Conservation (phyloP, 345 rosid species). For the Mercurialis annua region DNA sequence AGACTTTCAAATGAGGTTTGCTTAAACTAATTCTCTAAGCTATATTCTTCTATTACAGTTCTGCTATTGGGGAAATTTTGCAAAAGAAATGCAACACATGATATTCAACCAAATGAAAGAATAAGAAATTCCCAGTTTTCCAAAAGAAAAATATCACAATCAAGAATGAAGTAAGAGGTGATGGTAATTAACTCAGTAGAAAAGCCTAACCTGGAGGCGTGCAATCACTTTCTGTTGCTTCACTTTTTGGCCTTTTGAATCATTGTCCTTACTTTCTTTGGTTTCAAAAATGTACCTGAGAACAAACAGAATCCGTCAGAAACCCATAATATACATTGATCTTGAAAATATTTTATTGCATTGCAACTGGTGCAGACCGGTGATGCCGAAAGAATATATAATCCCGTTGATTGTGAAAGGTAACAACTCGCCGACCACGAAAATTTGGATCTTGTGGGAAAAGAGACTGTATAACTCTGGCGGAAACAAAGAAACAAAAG, state of each 20-base stretch:
- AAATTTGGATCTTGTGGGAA: slow-evolving; percentile 84
- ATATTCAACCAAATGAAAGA: not conserved
- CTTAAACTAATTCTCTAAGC: not conserved
- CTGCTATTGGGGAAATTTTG: not conserved
- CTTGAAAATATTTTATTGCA: not conserved
- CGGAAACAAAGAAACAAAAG: slow-evolving; percentile 9
- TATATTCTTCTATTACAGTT: not conserved
- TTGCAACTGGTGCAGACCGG: slow-evolving; percentile 40
- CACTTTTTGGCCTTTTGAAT: slow-evolving; percentile 40
- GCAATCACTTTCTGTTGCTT: slow-evolving; percentile 57
- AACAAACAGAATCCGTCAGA: not conserved
- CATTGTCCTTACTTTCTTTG: slow-evolving; percentile 56
- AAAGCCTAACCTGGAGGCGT: slow-evolving; percentile 70
- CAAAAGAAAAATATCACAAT: not conserved
- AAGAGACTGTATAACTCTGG: slow-evolving; percentile 73
- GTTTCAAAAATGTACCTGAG: slow-evolving; percentile 73
- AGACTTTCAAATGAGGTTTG: not conserved
- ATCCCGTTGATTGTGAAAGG: slow-evolving; percentile 96
- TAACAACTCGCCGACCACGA: slow-evolving; percentile 84
- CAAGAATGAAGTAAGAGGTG: not conserved
- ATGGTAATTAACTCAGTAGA: not conserved
- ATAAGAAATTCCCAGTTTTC: not conserved
- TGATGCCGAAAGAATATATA: slow-evolving; percentile 93
- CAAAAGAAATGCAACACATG: not conserved
- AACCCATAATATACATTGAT: not conserved